Percentiles rank a stretch among this genome's conserved stretches.
Evolutionary conservation across 2,329 filamentous ascomycete species (phyloP).

Genomic region (Gyromitra esculenta): DNA sequence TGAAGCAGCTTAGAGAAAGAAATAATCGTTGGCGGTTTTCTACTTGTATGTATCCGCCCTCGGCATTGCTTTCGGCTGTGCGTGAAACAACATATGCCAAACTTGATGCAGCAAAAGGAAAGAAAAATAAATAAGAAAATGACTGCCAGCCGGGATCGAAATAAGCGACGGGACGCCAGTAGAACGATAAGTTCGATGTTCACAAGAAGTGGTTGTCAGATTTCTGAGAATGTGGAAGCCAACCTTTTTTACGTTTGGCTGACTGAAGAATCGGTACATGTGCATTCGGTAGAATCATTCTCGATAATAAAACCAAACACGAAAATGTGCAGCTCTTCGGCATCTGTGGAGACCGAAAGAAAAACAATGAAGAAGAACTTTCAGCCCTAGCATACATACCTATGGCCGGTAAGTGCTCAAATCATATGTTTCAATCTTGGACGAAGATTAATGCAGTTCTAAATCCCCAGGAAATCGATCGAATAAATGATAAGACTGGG

Average conservation of each 20-base stretch:
- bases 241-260: neutral
- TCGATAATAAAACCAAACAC: neutral
- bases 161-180: neutral
- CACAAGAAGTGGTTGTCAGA: neutral
- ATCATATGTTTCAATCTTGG: neutral
- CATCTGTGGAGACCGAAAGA: neutral
- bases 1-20: neutral
- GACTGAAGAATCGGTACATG: neutral
- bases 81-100: conserved; percentile 9
- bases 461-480: neutral
- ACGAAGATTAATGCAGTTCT: neutral
- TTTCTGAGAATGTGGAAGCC: neutral
- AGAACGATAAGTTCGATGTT: conserved; percentile 16
- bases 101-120: neutral
- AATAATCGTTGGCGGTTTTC: conserved; percentile 6
- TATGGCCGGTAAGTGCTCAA: neutral
- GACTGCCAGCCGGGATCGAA: neutral
- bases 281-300: neutral
- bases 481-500: neutral
- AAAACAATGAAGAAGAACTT: neutral
- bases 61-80: neutral
- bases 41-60: neutral
- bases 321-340: neutral
- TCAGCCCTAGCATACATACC: neutral
- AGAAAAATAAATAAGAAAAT: neutral